Evolutionary conservation across 495 filamentous ascomycete genomes (phyloP).

Genomic region (Staphylotrichum tortipilum): DNA sequence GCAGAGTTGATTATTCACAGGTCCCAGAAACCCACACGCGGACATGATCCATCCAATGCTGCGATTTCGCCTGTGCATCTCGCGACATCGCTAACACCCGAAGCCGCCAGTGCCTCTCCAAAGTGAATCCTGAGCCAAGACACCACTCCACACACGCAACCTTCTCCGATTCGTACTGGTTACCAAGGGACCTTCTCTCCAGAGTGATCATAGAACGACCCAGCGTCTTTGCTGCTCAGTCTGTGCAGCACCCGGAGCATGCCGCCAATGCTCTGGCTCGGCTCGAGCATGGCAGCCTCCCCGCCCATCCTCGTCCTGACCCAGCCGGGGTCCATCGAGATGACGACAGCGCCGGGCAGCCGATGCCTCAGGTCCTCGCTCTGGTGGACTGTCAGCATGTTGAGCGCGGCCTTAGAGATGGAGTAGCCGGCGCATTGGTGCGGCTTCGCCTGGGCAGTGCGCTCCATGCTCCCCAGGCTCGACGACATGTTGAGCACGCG

Average conservation of each 20-base stretch:
- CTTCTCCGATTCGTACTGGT: neutral
- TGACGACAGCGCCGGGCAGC: conserved; percentile 36
- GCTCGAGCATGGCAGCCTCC: conserved; percentile 34
- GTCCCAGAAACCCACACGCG: too few species aligned
- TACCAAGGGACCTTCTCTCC: conserved; percentile 25
- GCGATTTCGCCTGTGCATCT: too few species aligned
- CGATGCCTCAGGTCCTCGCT: conserved; percentile 24
- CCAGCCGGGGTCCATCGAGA: conserved; percentile 54
- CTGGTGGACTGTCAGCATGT: conserved; percentile 38
- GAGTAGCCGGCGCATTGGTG: conserved; percentile 27
- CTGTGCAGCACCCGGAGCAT: conserved; percentile 22
- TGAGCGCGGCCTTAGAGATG: conserved; percentile 36
- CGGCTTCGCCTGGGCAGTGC: conserved; percentile 1
- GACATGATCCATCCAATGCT: too few species aligned
- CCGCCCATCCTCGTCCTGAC: conserved; percentile 57
- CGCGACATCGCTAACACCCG: too few species aligned
- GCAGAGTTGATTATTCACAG: too few species aligned
- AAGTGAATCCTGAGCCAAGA: too few species aligned
- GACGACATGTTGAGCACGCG: conserved; percentile 34
- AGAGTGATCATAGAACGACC: conserved; percentile 22
- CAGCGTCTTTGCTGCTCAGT: conserved; percentile 32
- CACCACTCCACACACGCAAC: too few species aligned
- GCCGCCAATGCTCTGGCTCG: conserved; percentile 36
- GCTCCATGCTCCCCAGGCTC: conserved; percentile 25
- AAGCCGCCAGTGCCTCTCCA: too few species aligned